These are phyloP conservation scores for Penicillium hesseltinei DNA, from an alignment of 2,329 filamentous ascomycete species.

Conservation along the genomic window DNA sequence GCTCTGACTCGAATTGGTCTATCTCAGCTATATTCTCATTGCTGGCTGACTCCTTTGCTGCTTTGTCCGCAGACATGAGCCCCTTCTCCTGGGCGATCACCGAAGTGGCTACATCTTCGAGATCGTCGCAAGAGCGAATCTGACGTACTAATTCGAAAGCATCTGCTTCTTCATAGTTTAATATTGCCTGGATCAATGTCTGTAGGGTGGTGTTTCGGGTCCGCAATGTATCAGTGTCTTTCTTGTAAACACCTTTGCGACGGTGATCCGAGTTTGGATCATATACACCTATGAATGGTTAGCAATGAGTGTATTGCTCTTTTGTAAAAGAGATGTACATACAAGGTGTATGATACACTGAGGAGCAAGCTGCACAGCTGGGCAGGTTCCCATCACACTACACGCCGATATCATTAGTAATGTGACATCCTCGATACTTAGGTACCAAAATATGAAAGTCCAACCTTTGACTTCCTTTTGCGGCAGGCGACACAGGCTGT, in stretches of 20 bases:
- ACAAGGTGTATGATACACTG: conserved; percentile 67
- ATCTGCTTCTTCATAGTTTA: conserved; percentile 87
- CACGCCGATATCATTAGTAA: conserved; percentile 4
- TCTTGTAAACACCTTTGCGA: conserved; percentile 93
- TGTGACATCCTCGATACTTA: not conserved
- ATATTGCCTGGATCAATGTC: conserved; percentile 86
- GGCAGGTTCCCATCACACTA: conserved; percentile 86
- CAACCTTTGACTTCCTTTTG: conserved; percentile 70
- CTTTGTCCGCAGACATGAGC: conserved; percentile 40
- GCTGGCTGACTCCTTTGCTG: conserved; percentile 24
- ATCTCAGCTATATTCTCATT: conserved; percentile 44
- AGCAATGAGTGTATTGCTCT: conserved; percentile 1
- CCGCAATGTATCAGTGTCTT: conserved; percentile 85
- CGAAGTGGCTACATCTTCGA: conserved; percentile 63
- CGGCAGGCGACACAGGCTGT: conserved; percentile 82
- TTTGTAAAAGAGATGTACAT: conserved; percentile 9
- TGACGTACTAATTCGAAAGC: conserved; percentile 76
- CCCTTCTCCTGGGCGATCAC: conserved; percentile 56
- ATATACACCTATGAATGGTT: conserved; percentile 70
- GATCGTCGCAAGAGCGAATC: conserved; percentile 80
- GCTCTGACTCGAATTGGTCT: conserved; percentile 67
- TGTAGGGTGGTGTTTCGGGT: conserved; percentile 84
- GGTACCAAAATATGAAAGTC: not conserved
- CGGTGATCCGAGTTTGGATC: conserved; percentile 95
- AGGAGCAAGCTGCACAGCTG: conserved; percentile 91